Evolutionary conservation across 495 filamentous ascomycete species (phyloP).

Genomic region (Penicillium goetzii): DNA sequence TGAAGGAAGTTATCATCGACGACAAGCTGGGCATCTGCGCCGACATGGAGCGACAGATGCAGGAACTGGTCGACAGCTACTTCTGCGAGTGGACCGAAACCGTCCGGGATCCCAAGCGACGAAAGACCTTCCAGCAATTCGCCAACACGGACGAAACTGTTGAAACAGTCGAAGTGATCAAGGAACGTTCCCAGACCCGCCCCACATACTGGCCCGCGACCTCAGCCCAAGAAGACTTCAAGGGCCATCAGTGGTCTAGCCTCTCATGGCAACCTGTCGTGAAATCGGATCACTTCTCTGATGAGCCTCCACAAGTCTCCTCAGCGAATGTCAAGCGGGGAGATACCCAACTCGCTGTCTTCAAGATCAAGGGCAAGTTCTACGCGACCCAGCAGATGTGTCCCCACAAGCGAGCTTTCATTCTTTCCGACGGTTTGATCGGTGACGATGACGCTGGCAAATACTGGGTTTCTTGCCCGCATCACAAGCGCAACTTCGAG

Average conservation of each 20-base stretch:
- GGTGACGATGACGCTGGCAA: slow-evolving; percentile 70
- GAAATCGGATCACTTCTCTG: slow-evolving; percentile 71
- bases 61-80: slow-evolving; percentile 81
- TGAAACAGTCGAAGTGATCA: slow-evolving; percentile 70
- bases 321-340: slow-evolving; percentile 78
- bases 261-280: slow-evolving; percentile 87
- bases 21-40: slow-evolving; percentile 89
- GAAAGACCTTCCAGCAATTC: slow-evolving; percentile 82
- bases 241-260: slow-evolving; percentile 69
- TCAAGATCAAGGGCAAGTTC: slow-evolving; percentile 81
- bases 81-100: slow-evolving; percentile 97
- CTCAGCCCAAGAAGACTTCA: slow-evolving; percentile 72
- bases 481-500: slow-evolving; percentile 91
- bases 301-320: slow-evolving; percentile 66
- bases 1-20: slow-evolving; percentile 81
- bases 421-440: slow-evolving; percentile 83
- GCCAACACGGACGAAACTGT: slow-evolving; percentile 78
- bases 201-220: slow-evolving; percentile 86
- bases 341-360: slow-evolving; percentile 90
- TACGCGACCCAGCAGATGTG: slow-evolving; percentile 99
- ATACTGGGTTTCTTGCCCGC: slow-evolving; percentile 87
- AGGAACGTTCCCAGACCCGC: slow-evolving; percentile 74
- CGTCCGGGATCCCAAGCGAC: slow-evolving; percentile 67
- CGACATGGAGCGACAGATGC: slow-evolving; percentile 89
- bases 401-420: slow-evolving; percentile 92